These are phyloP conservation scores for Tylopilus plumbeoviolaceoides DNA, from an alignment of 768 basidiomycete species.

Conservation along the genomic window DNA sequence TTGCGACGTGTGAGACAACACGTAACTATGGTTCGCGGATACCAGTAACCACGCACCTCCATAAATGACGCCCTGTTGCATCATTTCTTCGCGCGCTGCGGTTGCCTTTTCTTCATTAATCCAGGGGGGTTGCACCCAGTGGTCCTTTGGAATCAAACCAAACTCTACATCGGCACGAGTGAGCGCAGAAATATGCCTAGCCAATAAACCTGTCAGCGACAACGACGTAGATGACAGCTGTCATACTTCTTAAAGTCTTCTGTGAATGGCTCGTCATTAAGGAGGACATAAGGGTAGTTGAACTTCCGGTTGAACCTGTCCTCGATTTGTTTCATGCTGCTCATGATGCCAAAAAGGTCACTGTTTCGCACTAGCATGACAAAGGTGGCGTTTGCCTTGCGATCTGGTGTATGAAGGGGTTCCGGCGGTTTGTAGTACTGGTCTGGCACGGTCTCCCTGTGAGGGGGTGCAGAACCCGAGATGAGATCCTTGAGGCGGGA, in stretches of 20 bases:
- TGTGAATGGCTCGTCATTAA: conserved; percentile 81
- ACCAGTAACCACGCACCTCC: conserved; percentile 41
- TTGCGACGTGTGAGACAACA: background rate
- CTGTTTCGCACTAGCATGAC: conserved; percentile 74
- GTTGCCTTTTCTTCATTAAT: conserved; percentile 70
- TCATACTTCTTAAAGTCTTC: conserved; percentile 67
- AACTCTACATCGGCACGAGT: conserved; percentile 40
- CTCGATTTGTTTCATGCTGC: conserved; percentile 74
- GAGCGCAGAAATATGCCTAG: conserved; percentile 31
- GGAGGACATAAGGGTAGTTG: conserved; percentile 82
- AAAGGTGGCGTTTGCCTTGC: conserved; percentile 79
- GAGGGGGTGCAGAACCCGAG: conserved; percentile 36
- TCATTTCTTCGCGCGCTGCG: conserved; percentile 56
- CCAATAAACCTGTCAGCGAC: conserved; percentile 5
- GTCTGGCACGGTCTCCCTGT: conserved; percentile 57
- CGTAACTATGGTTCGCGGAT: conserved; percentile 1
- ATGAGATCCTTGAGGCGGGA: conserved; percentile 27
- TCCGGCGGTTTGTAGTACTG: conserved; percentile 49
- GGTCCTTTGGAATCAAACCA: conserved; percentile 60
- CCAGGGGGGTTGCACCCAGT: conserved; percentile 77
- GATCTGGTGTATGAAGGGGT: conserved; percentile 34
- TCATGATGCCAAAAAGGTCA: conserved; percentile 55
- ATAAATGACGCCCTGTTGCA: conserved; percentile 58
- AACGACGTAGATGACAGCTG: background rate
- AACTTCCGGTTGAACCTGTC: conserved; percentile 80